Base-by-base conservation (phyloP, 2,329 filamentous ascomycete genomes). In the Colletotrichum godetiae region DNA sequence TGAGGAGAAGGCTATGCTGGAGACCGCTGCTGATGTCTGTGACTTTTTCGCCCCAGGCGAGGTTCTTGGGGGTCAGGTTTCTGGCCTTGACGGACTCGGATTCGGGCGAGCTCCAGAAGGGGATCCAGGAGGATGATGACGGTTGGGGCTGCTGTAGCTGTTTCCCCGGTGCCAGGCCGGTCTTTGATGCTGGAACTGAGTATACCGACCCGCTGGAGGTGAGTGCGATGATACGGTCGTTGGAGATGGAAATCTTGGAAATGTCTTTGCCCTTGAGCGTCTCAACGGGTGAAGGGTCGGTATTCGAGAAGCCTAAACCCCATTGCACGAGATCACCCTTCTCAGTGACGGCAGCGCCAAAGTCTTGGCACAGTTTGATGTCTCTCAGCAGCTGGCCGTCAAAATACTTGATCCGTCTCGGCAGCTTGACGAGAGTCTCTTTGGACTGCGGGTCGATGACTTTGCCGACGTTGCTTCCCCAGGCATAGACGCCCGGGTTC, bases 281-380 rank as follows among this genome's bases (percentile, higher is more conserved):
- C 61, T 88, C 85, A 1, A 87, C 88, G 0, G 96, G 97, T 35
- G 87, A 84, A 11, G 86, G 89, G 35, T 90, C 86, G 5, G 90
- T 87, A 68, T 89, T 87, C 7, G 92, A 93, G 80, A 93, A 98
- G 4, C 88, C 94, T 4, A 88, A 88, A 1, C 97, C 97, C 97
- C 97, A 99, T 84, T 98, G 95, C 13, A 98, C 87, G 57, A 99
- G 82, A 80, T 98, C 93, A 4, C 97, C 97, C 75, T 92, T 92
- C 80, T 98, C 95, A 5, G 92, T 93, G 53, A 98, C 92, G 11
- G 97, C 97, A 4, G 92, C 96, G 10, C 94, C 97, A 80, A 97
- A 95, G 53, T 91, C 90, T 67, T 91, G 88, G 72, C 95, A 94
- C 62, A 98, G 84, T 84, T 97, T 98, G 75, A 98, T 86, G 80